These are phyloP conservation scores for Komagataella pseudopastoris DNA, from an alignment of 805 yeast genomes.

Conservation along the genomic window DNA sequence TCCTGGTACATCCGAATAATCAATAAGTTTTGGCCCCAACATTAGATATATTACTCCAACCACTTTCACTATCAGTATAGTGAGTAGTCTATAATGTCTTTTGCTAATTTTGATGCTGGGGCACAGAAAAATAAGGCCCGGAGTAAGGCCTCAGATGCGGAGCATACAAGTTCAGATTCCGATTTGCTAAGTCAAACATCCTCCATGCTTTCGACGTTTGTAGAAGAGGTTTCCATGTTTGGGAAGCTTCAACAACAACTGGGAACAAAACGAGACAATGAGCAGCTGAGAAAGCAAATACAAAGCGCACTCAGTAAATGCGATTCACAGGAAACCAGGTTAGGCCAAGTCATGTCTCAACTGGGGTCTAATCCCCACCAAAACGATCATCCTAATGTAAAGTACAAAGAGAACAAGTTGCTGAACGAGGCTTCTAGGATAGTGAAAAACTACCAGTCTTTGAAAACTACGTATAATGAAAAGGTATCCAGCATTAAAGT, in stretches of 20 bases:
- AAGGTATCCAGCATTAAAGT: conserved; percentile 26
- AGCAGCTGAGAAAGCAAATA: conserved; percentile 19
- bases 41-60: background rate
- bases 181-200: conserved; percentile 1
- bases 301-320: conserved; percentile 10
- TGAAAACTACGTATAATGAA: conserved; percentile 34
- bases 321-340: conserved; percentile 6
- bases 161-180: conserved; percentile 17
- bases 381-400: background rate
- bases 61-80: background rate
- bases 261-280: conserved; percentile 38
- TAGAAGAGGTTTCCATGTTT: conserved; percentile 32
- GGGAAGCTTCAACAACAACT: conserved; percentile 34
- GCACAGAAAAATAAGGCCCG: conserved; percentile 21
- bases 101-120: conserved; percentile 38
- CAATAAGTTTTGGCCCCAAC: background rate
- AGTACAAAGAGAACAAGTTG: conserved; percentile 32
- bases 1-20: background rate
- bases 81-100: conserved; percentile 25
- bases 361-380: conserved; percentile 2
- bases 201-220: conserved; percentile 28
- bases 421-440: conserved; percentile 42
- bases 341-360: conserved; percentile 6
- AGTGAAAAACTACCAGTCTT: conserved; percentile 26
- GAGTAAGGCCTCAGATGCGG: conserved; percentile 6